Percentiles rank a stretch among this genome's conserved stretches.
Conservation (phyloP, 106 monocot species). For the Narthecium ossifragum region DNA sequence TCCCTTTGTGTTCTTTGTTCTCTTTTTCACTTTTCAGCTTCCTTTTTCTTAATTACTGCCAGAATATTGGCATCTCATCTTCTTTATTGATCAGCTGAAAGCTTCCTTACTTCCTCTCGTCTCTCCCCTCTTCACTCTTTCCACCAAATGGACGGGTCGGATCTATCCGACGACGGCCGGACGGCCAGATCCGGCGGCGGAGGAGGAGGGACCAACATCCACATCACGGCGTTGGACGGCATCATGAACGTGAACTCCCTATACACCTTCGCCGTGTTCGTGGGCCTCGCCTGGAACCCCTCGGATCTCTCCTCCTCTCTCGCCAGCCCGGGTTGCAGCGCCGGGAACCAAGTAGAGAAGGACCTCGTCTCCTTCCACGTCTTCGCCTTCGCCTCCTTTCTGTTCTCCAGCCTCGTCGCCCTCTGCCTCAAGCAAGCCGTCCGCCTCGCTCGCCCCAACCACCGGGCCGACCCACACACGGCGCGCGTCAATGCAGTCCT, state of each 20-base stretch:
- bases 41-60: too few species aligned
- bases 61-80: too few species aligned
- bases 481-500: conserved; percentile 32
- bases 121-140: background rate
- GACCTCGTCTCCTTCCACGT: conserved; percentile 76
- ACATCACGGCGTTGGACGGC: conserved; percentile 85
- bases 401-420: conserved; percentile 85
- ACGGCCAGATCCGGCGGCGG: background rate
- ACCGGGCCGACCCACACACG: background rate
- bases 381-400: conserved; percentile 73
- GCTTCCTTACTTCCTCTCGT: background rate
- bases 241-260: conserved; percentile 92
- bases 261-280: conserved; percentile 82
- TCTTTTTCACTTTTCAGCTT: too few species aligned
- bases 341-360: conserved; percentile 28
- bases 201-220: conserved; percentile 51
- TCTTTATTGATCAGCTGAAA: too few species aligned
- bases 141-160: background rate
- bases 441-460: conserved; percentile 20
- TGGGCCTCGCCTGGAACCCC: conserved; percentile 76
- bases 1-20: too few species aligned
- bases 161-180: background rate
- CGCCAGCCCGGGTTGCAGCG: conserved; percentile 17
- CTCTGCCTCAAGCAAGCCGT: conserved; percentile 81
- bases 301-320: conserved; percentile 19